Evolutionary conservation across 2,329 filamentous ascomycete genomes (phyloP).

Genomic region (Paraphoma sp.): DNA sequence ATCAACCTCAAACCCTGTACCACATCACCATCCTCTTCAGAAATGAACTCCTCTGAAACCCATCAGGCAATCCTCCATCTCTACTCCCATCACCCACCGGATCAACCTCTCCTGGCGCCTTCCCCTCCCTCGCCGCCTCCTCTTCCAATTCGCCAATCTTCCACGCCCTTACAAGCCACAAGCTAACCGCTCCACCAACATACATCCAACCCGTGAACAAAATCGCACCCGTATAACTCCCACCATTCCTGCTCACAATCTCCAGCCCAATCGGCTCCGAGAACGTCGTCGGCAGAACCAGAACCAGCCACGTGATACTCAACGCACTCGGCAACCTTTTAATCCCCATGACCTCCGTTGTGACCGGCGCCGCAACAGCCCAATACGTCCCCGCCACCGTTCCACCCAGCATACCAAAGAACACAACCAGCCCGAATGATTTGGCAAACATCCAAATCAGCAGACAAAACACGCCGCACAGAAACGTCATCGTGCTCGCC

Average conservation of each 20-base stretch:
- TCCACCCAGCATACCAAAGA: constrained; percentile 73
- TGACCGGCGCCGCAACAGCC: constrained; percentile 68
- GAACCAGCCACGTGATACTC: constrained; percentile 73
- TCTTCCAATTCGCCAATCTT: constrained; percentile 63
- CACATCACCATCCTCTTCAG: constrained; percentile 40
- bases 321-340: constrained; percentile 71
- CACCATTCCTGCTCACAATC: constrained; percentile 56
- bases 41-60: constrained; percentile 31
- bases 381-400: constrained; percentile 74
- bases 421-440: constrained; percentile 70
- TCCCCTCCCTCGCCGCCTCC: constrained; percentile 41
- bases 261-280: constrained; percentile 63
- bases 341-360: constrained; percentile 76
- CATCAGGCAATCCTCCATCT: constrained; percentile 1
- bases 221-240: constrained; percentile 64
- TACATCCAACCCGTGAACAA: constrained; percentile 69
- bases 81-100: constrained; percentile 13
- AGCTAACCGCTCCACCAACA: constrained; percentile 60
- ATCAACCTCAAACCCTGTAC: constrained; percentile 29
- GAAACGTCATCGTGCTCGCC: constrained; percentile 68
- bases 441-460: constrained; percentile 77
- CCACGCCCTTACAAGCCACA: constrained; percentile 65
- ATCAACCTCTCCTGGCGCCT: constrained; percentile 29
- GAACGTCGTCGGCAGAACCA: constrained; percentile 74
- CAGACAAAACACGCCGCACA: constrained; percentile 69